Evolutionary conservation across 352 stramenopile genomes (phyloP), one percentile per base, ranked within the genome.

Genomic region (Globisporangium yorkense): DNA sequence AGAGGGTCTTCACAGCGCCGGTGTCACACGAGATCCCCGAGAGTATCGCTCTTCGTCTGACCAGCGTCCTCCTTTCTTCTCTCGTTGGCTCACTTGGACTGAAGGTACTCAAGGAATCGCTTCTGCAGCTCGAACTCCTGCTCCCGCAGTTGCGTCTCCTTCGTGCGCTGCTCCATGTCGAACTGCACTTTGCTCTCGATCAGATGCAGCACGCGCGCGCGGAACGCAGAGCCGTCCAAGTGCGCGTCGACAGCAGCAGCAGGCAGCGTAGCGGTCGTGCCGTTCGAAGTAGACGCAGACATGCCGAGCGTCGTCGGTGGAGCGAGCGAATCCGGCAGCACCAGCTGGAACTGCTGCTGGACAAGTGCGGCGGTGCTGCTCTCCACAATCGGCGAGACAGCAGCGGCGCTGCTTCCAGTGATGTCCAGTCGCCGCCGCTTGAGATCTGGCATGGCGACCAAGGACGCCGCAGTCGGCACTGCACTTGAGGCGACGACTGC

Each of bases 101-200:
- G 81, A 64, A 94, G 70, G 75, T 87, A 94, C 69, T 86, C 79
- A 43, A 94, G 54, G 31, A 94, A 87, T 35, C 78, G 76, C 65
- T 89, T 89, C 53, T 94, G 84, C 29, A 94, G 55, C 66, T 90
- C 78, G 61, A 92, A 78, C 65, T 94, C 84, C 49, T 90, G 78
- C 27, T 90, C 77, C 46, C 81, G 80, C 50, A 92, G 68, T 59
- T 89, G 76, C 41, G 77, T 84, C 48, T 94, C 84, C 56, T 85
- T 87, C 43, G 77, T 63, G 16, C 77, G 77, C 54, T 94, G 84
- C 44, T 89, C 75, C 74, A 88, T 89, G 58, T 94, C 84, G 59
- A 94, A 89, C 53, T 87, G 74, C 40, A 92, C 80, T 58, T 94
- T 94, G 52, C 68, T 82, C 61, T 94, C 79, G 46, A 94, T 85